Conservation (phyloP, 2,329 filamentous ascomycete species). For the Hawksworthiomyces lignivorus region DNA sequence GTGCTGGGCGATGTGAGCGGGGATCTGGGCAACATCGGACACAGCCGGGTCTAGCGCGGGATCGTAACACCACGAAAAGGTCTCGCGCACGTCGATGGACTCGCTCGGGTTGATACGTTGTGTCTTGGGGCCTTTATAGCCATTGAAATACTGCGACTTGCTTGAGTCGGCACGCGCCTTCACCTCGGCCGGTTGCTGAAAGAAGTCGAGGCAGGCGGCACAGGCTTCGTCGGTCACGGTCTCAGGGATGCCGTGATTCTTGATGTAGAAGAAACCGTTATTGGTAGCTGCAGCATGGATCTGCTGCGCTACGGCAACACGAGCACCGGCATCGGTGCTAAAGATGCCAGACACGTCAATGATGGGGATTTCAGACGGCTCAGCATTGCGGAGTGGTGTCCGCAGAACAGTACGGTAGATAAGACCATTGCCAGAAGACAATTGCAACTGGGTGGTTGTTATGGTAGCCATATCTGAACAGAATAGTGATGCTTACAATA, state of each 20-base stretch:
- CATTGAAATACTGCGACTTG: slow-evolving; percentile 52
- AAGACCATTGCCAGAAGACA: slow-evolving; percentile 26
- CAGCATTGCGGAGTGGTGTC: slow-evolving; percentile 16
- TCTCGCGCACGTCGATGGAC: slow-evolving; percentile 43
- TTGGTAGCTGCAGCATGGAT: slow-evolving; percentile 35
- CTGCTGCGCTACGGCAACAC: background rate
- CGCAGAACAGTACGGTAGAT: slow-evolving; percentile 27
- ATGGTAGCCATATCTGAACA: too few relatives aligned
- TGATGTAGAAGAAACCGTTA: slow-evolving; percentile 49
- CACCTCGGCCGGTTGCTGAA: slow-evolving; percentile 29
- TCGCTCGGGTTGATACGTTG: slow-evolving; percentile 44
- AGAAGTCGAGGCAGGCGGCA: slow-evolving; percentile 35
- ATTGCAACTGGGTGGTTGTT: background rate
- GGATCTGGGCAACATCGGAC: slow-evolving; percentile 32
- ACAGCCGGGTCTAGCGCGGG: slow-evolving; percentile 42
- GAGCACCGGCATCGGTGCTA: background rate
- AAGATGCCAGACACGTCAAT: slow-evolving; percentile 11
- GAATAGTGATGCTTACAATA: too few relatives aligned
- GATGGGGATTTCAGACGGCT: slow-evolving; percentile 11
- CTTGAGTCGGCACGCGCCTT: slow-evolving; percentile 29
- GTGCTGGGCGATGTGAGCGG: slow-evolving; percentile 32
- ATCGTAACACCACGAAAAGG: slow-evolving; percentile 44
- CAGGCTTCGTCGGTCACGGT: slow-evolving; percentile 25
- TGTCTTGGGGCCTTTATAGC: slow-evolving; percentile 46
- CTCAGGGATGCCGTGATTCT: slow-evolving; percentile 38